Evolutionary conservation across 2,329 filamentous ascomycete species (phyloP), one percentile per base, ranked within the genome.

Genomic region (Aspergillus latus): DNA sequence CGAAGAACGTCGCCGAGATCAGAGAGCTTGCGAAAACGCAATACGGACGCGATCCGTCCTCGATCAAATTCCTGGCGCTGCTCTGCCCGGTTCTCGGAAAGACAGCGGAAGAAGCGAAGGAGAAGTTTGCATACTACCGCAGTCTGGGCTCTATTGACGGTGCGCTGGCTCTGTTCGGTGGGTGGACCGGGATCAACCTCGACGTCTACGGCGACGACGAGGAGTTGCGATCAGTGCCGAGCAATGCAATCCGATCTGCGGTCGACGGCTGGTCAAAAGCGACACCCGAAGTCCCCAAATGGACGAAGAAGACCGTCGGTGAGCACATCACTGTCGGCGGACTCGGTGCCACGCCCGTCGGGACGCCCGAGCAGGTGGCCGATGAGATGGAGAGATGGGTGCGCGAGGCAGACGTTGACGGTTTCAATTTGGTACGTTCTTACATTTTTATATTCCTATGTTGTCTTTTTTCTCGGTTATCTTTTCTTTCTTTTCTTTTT

Each of bases 161-260:
- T 2, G 88, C 87, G 0, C 67, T 90, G 56, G 85, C 87, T 1
- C 71, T 90, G 15, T 91, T 90, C 63, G 86, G 87, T 16, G 88
- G 88, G 1, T 91, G 88, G 87, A 90, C 88, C 0, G 88, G 85
- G 0, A 85, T 87, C 46, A 83, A 88, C 66, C 72, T 88, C 28
- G 75, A 78, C 5, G 73, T 79, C 43, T 88, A 87, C 61, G 80
- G 74, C 0, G 84, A 88, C 28, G 84, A 88, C 42, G 80, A 88
- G 64, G 85, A 88, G 66, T 71, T 88, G 49, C 73, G 84, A 10
- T 75, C 82, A 53, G 82, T 86, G n/a, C 79, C 85, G 67, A 81
- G 80, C 58, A 84, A 86, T 66, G 84, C 83, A 0, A 84, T 86
- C 49, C 74, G 76, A 78, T 80, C 76, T 0, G 79, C 79, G 1